Evolutionary conservation across 805 yeast genomes (phyloP).

Genomic region (Myxozyma mucilagina): DNA sequence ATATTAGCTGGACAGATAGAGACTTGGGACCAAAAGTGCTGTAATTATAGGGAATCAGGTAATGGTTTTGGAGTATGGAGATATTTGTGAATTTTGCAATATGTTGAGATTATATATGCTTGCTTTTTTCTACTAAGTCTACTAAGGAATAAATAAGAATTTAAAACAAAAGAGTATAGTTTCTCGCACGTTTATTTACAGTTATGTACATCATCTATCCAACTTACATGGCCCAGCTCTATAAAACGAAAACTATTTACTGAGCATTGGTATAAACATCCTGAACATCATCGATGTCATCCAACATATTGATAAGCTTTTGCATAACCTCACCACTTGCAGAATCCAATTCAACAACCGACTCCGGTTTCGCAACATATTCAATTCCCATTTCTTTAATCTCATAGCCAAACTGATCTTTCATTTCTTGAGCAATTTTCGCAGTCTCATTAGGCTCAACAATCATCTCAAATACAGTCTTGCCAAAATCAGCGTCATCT

Average conservation of each 20-base stretch:
- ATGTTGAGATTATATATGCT: background rate
- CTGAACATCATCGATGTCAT: slow-evolving; percentile 81
- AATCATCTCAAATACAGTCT: slow-evolving; percentile 48
- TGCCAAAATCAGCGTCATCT: slow-evolving; percentile 38
- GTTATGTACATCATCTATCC: background rate
- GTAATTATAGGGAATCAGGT: background rate
- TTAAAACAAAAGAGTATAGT: no score
- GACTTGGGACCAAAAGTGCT: background rate
- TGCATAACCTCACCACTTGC: slow-evolving; percentile 54
- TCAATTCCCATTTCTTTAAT: slow-evolving; percentile 72
- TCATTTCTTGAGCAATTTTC: slow-evolving; percentile 58
- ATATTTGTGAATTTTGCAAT: background rate
- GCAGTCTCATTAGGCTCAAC: slow-evolving; percentile 68
- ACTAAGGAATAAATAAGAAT: no score
- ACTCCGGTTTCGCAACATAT: slow-evolving; percentile 64
- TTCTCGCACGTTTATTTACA: background rate
- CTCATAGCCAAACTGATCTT: slow-evolving; percentile 50
- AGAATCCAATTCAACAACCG: slow-evolving; percentile 55
- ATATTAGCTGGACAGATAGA: background rate
- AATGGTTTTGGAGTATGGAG: background rate
- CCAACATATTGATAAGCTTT: slow-evolving; percentile 61
- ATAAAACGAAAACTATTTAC: background rate
- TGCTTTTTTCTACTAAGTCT: no score
- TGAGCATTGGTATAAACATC: slow-evolving; percentile 66
- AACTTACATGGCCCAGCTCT: background rate